phyloP scores from a whole-genome alignment of 1,284 basidiomycete species.

The Moniliophthora roreri region DNA sequence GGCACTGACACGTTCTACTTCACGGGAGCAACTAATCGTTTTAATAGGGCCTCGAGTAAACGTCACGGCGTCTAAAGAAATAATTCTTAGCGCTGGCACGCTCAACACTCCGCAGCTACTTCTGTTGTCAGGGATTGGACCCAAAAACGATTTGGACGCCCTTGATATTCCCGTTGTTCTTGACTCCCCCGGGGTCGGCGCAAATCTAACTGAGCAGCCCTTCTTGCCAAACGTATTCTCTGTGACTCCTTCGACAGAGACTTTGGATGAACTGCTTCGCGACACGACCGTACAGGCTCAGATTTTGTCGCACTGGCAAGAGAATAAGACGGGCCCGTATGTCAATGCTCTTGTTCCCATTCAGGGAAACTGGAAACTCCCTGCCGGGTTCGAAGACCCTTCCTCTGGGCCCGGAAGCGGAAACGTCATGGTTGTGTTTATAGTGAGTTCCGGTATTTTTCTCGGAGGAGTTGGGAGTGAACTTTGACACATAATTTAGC shows the following conservation, averaged over 20 bases:
- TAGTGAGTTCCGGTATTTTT: too few relatives aligned
- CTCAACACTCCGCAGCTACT: conserved; percentile 15
- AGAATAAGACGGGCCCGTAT: conserved; percentile 5
- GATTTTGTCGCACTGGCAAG: conserved; percentile 12
- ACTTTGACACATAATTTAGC: too few relatives aligned
- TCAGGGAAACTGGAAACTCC: background rate
- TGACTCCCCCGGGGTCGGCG: conserved; percentile 18
- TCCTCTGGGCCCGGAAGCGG: conserved; percentile 16
- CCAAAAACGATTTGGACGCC: conserved; percentile 8
- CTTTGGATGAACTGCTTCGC: conserved; percentile 13
- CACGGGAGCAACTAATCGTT: too few relatives aligned
- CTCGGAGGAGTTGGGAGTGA: background rate
- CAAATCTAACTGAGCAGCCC: conserved; percentile 19
- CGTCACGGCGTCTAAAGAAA: conserved; percentile 16
- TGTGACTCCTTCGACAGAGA: conserved; percentile 13
- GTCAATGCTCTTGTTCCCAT: background rate
- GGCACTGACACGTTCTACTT: too few relatives aligned
- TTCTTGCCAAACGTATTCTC: conserved; percentile 10
- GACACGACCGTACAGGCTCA: conserved; percentile 4
- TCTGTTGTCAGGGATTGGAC: conserved; percentile 19
- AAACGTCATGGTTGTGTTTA: too few relatives aligned
- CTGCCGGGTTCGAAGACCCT: conserved; percentile 13
- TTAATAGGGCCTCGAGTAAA: background rate
- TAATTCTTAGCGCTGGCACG: conserved; percentile 18
- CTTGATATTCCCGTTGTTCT: conserved; percentile 15